Evolutionary conservation across 495 filamentous ascomycete genomes (phyloP).

Genomic region (Staphylotrichum tortipilum): DNA sequence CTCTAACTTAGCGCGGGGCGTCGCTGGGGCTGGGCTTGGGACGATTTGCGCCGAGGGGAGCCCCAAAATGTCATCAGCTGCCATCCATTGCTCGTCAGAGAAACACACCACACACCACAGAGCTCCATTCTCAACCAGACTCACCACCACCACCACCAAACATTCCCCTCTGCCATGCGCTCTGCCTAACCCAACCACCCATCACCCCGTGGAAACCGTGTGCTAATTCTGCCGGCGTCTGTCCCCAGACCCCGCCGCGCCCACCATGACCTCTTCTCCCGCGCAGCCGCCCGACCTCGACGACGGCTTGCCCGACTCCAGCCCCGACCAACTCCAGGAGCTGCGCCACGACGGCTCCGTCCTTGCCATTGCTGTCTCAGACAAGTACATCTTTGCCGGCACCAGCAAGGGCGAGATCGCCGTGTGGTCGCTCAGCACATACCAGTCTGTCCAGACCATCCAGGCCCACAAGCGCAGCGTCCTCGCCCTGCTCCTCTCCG

Average conservation of each 20-base stretch:
- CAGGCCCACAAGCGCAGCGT: conserved; percentile 87
- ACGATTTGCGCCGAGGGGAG: too few relatives aligned
- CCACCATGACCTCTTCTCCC: conserved; percentile 34
- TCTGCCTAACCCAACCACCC: too few relatives aligned
- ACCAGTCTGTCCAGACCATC: conserved; percentile 63
- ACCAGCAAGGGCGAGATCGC: conserved; percentile 88
- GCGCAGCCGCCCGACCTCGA: conserved; percentile 24
- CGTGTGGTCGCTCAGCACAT: conserved; percentile 82
- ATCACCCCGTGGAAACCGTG: too few relatives aligned
- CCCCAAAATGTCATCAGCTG: conserved; percentile 13
- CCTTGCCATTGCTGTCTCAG: conserved; percentile 57
- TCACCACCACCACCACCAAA: neutral
- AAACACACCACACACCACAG: too few relatives aligned
- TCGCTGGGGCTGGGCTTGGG: too few relatives aligned
- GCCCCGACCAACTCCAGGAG: conserved; percentile 55
- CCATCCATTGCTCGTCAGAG: too few relatives aligned
- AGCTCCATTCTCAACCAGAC: too few relatives aligned
- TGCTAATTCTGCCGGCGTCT: neutral
- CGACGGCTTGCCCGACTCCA: conserved; percentile 31
- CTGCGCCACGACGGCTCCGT: conserved; percentile 66
- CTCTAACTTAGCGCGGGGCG: conserved; percentile 13
- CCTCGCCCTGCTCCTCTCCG: conserved; percentile 69
- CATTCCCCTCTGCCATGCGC: neutral
- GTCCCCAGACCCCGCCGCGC: neutral
- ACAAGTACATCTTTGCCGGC: conserved; percentile 67